Evolutionary conservation across 2,329 filamentous ascomycete genomes (phyloP).

Genomic region (Cytospora paraplurivora): DNA sequence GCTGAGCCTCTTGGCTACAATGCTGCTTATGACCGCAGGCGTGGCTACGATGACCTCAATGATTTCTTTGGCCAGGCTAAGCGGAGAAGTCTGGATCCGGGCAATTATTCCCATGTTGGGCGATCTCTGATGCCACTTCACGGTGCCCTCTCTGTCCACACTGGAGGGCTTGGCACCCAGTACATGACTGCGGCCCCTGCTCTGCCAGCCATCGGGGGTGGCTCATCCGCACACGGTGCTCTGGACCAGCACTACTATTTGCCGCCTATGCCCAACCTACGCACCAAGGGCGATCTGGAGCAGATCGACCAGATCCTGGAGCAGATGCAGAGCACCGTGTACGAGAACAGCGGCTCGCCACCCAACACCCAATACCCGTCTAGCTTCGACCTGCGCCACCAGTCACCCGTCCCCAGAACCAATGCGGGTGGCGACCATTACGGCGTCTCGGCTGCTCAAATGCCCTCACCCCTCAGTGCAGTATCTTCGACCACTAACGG

Average conservation of each 20-base stretch:
- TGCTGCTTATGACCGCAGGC: constrained; percentile 70
- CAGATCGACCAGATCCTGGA: constrained; percentile 95
- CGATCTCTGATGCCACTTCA: constrained; percentile 84
- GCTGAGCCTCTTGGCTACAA: constrained; percentile 67
- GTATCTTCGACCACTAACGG: constrained; percentile 59
- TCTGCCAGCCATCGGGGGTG: constrained; percentile 57
- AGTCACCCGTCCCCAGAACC: constrained; percentile 37
- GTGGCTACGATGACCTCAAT: constrained; percentile 83
- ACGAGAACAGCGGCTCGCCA: constrained; percentile 85
- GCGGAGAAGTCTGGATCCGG: constrained; percentile 84
- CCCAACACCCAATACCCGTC: constrained; percentile 79
- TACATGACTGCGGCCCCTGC: constrained; percentile 53
- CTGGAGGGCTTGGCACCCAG: constrained; percentile 54
- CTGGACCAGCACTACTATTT: constrained; percentile 82
- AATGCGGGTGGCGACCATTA: constrained; percentile 37
- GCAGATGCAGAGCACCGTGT: constrained; percentile 94
- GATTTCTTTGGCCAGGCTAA: constrained; percentile 95
- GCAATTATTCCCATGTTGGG: constrained; percentile 88
- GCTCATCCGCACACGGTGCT: constrained; percentile 57
- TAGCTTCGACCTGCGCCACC: constrained; percentile 56
- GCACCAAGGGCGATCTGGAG: constrained; percentile 90
- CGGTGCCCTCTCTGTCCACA: constrained; percentile 65
- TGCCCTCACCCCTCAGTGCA: constrained; percentile 62
- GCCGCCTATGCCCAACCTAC: constrained; percentile 81
- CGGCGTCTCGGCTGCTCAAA: constrained; percentile 51